A percentile compares a stretch with the other conserved stretches of the same genome.
These are phyloP conservation scores for Mortierella sp. DNA, from an alignment of 371 early-diverging fungal genomes.

Conservation along the genomic window DNA sequence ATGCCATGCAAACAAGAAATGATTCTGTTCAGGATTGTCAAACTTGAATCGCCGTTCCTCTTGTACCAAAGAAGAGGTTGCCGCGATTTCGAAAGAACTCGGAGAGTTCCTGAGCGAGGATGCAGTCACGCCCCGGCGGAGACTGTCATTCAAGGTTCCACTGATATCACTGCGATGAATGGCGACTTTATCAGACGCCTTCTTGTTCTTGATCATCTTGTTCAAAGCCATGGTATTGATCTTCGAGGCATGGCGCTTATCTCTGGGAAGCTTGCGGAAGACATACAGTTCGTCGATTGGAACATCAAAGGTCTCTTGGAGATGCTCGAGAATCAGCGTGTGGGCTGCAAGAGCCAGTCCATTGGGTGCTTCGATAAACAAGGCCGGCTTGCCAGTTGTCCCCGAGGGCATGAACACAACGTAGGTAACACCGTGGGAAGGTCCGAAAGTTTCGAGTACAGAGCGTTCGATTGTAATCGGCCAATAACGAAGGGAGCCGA, in stretches of 20 bases:
- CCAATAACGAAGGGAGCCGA: slow-evolving; percentile 48
- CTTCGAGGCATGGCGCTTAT: slow-evolving; percentile 53
- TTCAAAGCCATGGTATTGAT: slow-evolving; percentile 53
- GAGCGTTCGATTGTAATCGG: slow-evolving; percentile 53
- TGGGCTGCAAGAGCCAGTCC: slow-evolving; percentile 45
- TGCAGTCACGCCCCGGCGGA: slow-evolving; percentile 38
- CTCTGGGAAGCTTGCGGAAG: slow-evolving; percentile 52
- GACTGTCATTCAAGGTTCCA: slow-evolving; percentile 41
- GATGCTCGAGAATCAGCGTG: slow-evolving; percentile 43
- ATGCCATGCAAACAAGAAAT: slow-evolving; percentile 51
- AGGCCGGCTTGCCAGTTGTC: slow-evolving; percentile 43
- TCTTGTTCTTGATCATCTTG: slow-evolving; percentile 48
- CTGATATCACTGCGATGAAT: slow-evolving; percentile 39
- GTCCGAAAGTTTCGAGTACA: slow-evolving; percentile 50
- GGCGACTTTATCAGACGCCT: slow-evolving; percentile 36
- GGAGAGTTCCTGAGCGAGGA: slow-evolving; percentile 36
- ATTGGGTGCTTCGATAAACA: slow-evolving; percentile 47
- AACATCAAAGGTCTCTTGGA: slow-evolving; percentile 52
- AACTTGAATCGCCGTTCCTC: slow-evolving; percentile 27
- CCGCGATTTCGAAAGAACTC: slow-evolving; percentile 13
- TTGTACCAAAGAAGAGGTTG: background rate
- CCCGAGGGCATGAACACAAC: slow-evolving; percentile 53
- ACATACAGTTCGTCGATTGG: slow-evolving; percentile 50
- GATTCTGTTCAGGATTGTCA: slow-evolving; percentile 32
- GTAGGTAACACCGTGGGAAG: slow-evolving; percentile 45